Conservation (phyloP, 768 basidiomycete species). For the Hortiboletus flavorubellus region DNA sequence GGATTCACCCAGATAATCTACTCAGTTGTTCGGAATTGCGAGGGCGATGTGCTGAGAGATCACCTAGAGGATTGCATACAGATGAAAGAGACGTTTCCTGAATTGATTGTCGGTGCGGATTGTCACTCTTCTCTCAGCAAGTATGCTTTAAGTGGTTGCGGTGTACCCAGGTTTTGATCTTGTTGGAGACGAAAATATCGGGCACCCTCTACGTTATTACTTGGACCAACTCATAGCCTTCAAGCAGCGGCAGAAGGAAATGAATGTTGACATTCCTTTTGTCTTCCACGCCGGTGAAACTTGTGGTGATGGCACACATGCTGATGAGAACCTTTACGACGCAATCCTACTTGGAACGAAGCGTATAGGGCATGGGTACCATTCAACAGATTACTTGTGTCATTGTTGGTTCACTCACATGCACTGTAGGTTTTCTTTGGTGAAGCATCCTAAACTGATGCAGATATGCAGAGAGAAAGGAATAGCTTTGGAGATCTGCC, state of each 20-base stretch:
- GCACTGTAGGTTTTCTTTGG: conserved; percentile 57
- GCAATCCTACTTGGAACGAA: conserved; percentile 76
- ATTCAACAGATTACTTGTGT: not conserved
- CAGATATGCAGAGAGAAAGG: conserved; percentile 58
- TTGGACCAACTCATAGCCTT: conserved; percentile 59
- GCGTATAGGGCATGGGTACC: conserved; percentile 78
- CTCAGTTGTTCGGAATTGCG: conserved; percentile 54
- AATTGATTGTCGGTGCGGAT: conserved; percentile 59
- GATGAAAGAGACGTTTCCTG: conserved; percentile 71
- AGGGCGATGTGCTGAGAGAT: conserved; percentile 55
- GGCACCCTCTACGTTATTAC: conserved; percentile 61
- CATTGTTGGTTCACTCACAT: not conserved
- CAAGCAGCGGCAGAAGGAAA: conserved; percentile 50
- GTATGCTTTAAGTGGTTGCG: not conserved
- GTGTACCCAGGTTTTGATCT: conserved; percentile 65
- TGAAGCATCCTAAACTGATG: conserved; percentile 73
- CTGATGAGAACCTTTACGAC: conserved; percentile 74
- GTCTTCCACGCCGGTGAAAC: conserved; percentile 83
- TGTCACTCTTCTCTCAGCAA: not conserved
- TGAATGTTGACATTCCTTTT: conserved; percentile 61
- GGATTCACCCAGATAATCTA: conserved; percentile 58
- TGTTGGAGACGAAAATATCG: conserved; percentile 68
- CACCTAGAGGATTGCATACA: conserved; percentile 72
- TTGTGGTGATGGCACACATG: conserved; percentile 66
- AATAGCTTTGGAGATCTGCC: conserved; percentile 73